Evolutionary conservation across 495 filamentous ascomycete species (phyloP).

Genomic region (Immersiella caudata): DNA sequence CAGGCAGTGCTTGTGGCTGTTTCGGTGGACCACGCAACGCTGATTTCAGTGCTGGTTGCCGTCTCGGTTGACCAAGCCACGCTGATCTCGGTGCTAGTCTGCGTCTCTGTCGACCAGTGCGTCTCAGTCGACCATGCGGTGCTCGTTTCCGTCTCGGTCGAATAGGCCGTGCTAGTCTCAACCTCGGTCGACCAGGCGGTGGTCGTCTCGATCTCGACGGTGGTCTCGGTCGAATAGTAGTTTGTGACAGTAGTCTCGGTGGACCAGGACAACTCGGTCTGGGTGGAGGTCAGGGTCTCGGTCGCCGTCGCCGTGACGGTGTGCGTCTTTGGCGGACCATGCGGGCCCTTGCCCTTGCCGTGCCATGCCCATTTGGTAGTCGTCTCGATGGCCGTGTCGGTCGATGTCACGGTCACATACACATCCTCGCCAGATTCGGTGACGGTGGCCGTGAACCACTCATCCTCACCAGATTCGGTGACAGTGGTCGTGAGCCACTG

Average conservation of each 20-base stretch:
- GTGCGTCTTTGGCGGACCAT: background rate
- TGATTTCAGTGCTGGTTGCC: background rate
- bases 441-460: background rate
- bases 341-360: background rate
- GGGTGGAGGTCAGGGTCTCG: background rate
- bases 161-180: background rate
- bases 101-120: background rate
- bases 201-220: background rate
- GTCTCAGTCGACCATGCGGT: background rate
- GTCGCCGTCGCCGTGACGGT: background rate
- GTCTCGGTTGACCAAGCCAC: background rate
- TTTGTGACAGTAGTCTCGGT: conserved; percentile 5
- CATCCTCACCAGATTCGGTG: background rate
- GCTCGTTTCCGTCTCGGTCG: background rate
- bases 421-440: background rate
- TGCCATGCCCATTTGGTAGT: background rate
- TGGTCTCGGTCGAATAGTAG: conserved; percentile 3
- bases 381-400: background rate
- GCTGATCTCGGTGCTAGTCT: background rate
- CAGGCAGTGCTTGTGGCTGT: background rate
- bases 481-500: background rate
- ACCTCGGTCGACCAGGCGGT: background rate
- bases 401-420: background rate
- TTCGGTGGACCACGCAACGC: background rate
- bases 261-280: background rate